These are phyloP conservation scores for Phylloporus rhodoxanthus DNA, from an alignment of 768 basidiomycete species.

Conservation along the genomic window DNA sequence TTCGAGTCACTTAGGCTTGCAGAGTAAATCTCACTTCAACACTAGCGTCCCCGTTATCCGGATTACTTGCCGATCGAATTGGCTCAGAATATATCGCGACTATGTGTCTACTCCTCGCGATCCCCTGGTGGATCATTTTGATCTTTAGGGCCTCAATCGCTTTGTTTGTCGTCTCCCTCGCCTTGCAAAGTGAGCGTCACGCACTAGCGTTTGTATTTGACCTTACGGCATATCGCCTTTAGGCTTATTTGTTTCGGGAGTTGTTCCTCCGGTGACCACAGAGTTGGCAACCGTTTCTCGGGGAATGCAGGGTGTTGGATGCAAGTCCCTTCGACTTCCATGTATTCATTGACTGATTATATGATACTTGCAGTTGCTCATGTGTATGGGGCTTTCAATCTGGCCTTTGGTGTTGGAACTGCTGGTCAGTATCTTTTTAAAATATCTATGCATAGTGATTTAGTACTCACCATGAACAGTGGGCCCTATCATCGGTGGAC, in stretches of 20 bases:
- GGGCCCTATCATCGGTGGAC: conserved; percentile 66
- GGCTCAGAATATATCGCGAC: conserved; percentile 54
- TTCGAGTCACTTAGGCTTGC: background rate
- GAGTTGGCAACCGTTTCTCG: conserved; percentile 61
- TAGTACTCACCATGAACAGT: conserved; percentile 34
- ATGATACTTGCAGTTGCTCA: conserved; percentile 50
- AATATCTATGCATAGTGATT: background rate
- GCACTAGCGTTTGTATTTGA: background rate
- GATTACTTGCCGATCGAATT: conserved; percentile 49
- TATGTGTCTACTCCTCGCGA: conserved; percentile 41
- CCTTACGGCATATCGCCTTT: conserved; percentile 1
- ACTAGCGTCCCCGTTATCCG: conserved; percentile 54
- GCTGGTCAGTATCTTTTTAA: conserved; percentile 37
- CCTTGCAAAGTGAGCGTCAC: conserved; percentile 45
- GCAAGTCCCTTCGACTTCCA: conserved; percentile 34
- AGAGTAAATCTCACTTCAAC: background rate
- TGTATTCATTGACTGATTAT: conserved; percentile 1
- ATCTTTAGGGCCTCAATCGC: conserved; percentile 45
- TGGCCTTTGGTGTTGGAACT: conserved; percentile 63
- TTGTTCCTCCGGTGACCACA: conserved; percentile 56
- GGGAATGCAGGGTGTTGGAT: conserved; percentile 59
- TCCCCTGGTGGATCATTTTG: conserved; percentile 63
- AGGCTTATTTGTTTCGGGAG: conserved; percentile 61
- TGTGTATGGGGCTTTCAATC: conserved; percentile 68
- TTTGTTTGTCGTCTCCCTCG: conserved; percentile 36